Conservation (phyloP, 2,329 filamentous ascomycete species). For the Talaromyces verruculosus region DNA sequence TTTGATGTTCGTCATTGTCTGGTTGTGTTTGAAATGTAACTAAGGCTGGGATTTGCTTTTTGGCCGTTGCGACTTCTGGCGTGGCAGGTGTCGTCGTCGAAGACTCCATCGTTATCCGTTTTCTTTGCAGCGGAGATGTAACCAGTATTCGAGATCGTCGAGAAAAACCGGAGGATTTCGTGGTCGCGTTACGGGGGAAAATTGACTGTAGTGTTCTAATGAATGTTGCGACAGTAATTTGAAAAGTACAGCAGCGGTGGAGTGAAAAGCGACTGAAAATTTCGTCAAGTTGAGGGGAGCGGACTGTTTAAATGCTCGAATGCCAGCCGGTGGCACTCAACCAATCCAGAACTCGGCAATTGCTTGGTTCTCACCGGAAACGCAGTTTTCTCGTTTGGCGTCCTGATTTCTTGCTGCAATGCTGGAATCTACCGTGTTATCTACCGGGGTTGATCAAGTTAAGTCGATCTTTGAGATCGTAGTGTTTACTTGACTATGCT, state of each 20-base stretch:
- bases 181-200: background rate
- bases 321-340: background rate
- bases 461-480: background rate
- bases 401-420: background rate
- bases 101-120: background rate
- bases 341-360: background rate
- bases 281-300: background rate
- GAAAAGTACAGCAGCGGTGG: background rate
- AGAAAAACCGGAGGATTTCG: background rate
- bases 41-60: conserved; percentile 24
- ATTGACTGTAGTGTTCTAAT: background rate
- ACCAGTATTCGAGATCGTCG: background rate
- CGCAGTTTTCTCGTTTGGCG: background rate
- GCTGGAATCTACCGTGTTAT: background rate
- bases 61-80: background rate
- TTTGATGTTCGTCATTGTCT: conserved; percentile 39
- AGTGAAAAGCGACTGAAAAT: background rate
- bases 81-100: background rate
- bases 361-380: background rate
- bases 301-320: background rate
- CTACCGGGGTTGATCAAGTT: background rate
- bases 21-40: conserved; percentile 33
- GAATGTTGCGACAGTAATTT: background rate
- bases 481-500: background rate
- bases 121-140: background rate